phyloP scores from a whole-genome alignment of 176 grass and related monocot genomes.

The Lolium rigidum region DNA sequence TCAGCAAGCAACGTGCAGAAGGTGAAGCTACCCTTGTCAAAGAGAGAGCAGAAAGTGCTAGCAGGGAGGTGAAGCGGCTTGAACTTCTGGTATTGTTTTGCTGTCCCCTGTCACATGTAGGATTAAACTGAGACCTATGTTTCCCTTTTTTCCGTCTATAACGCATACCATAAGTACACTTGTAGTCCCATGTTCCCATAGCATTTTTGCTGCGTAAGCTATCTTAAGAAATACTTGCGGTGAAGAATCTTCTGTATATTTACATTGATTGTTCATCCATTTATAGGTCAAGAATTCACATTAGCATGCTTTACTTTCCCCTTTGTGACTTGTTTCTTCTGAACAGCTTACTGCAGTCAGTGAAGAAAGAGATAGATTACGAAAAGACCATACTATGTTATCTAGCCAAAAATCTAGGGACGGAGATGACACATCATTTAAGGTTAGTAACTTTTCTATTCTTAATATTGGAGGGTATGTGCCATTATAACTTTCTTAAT shows the following conservation, averaged over 20 bases:
- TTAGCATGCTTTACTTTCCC: conserved; percentile 35
- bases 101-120: conserved; percentile 23
- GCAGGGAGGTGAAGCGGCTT: conserved; percentile 75
- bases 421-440: conserved; percentile 51
- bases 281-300: not conserved
- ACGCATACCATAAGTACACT: not conserved
- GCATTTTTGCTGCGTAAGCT: not conserved
- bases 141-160: not conserved
- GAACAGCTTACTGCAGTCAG: conserved; percentile 82
- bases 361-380: conserved; percentile 87
- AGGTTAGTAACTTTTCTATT: conserved; percentile 52
- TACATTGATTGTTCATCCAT: conserved; percentile 10
- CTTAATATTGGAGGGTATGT: conserved; percentile 27
- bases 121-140: not conserved
- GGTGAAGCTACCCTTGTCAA: conserved; percentile 74
- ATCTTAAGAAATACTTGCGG: not conserved
- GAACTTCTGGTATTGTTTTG: conserved; percentile 71
- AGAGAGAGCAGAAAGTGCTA: conserved; percentile 70
- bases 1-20: conserved; percentile 82
- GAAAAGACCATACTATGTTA: conserved; percentile 49
- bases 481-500: conserved; percentile 22
- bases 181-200: conserved; percentile 3
- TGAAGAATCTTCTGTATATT: conserved; percentile 30
- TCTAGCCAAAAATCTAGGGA: conserved; percentile 53
- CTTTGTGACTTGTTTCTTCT: conserved; percentile 44